A percentile compares a stretch with the other conserved stretches of the same genome.
These are phyloP conservation scores for Tuctoria greenei DNA, from an alignment of 176 grass and related monocot species.

Conservation along the genomic window DNA sequence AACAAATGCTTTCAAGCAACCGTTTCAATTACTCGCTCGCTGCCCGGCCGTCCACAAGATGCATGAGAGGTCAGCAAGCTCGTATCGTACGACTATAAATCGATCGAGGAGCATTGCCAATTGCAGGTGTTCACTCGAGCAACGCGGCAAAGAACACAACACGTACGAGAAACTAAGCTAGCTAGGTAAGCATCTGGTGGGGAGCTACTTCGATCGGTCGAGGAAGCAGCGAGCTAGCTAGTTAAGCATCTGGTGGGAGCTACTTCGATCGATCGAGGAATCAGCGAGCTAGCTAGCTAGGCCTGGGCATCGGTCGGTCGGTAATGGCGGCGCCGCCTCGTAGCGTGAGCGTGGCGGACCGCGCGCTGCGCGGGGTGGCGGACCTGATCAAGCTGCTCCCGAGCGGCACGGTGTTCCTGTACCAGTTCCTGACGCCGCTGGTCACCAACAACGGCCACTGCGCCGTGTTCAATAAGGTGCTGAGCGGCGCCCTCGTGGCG, in stretches of 20 bases:
- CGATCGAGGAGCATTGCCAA: neutral
- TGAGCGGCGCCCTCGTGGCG: conserved; percentile 39
- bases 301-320: too few relatives aligned
- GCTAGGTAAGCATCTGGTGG: neutral
- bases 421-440: conserved; percentile 69
- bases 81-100: conserved; percentile 25
- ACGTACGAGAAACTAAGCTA: neutral
- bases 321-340: conserved; percentile 24
- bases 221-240: too few relatives aligned
- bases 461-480: conserved; percentile 37
- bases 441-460: conserved; percentile 75
- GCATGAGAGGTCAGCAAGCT: neutral
- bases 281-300: too few relatives aligned
- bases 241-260: too few relatives aligned
- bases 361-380: conserved; percentile 46
- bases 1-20: conserved; percentile 54
- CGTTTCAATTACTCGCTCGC: neutral
- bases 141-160: neutral
- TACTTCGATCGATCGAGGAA: neutral
- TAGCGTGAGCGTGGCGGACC: conserved; percentile 37
- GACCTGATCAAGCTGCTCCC: conserved; percentile 86
- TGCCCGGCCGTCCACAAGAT: conserved; percentile 6
- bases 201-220: too few relatives aligned
- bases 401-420: conserved; percentile 78
- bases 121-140: neutral